Base-by-base conservation (phyloP, 345 rosid genomes). In the Geranium rotundifolium region DNA sequence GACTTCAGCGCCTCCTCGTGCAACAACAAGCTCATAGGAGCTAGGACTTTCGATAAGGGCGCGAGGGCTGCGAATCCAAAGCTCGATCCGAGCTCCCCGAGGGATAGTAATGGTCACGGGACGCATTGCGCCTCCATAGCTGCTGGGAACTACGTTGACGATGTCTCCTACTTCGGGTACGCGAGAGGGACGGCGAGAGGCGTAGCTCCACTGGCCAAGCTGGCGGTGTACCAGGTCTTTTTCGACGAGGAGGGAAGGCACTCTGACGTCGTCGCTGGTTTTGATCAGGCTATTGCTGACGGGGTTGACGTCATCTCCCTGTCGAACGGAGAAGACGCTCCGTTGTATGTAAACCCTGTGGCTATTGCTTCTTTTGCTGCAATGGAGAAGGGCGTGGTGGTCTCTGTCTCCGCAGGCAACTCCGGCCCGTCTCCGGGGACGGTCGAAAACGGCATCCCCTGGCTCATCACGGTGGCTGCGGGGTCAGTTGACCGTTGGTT, bases 41-140 rank as follows among this genome's bases (percentile, higher is more conserved):
- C 81, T 23, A 70, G 64, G 56, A 76, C 74, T 64, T 81, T 66
- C 70, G 60, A 70, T 56, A 76, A 66, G 50, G 79, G 85, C 17
- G 50, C 76, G 7, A 34, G 78, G 7, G 81, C 85, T 31, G 78
- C 56, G 56, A 56, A 66, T 39, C 79, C 77, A 17, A 59, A 68
- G 58, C 27, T 67, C 57, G 74, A 39, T n/a, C 30, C 69, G 63
- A 66, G 68, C 61, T 76, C 82, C 7, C 64, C 76, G 0, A 61
- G 75, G 4, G 85, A 81, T 65, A 59, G 59, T 1, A 59, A 8
- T 4, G 82, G 85, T 10, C 81, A 81, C 58, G 85, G 85, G 5
- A 81, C 82, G 7, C 85, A 78, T 62, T 73, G 81, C 46, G 67
- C 85, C 9, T 73, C 81, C 18, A 81, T 70, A 4, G 85, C 85